Percentiles rank a stretch among this genome's conserved stretches.
phyloP scores from a whole-genome alignment of 371 early-diverging fungal species.

The Mortierella sp. region DNA sequence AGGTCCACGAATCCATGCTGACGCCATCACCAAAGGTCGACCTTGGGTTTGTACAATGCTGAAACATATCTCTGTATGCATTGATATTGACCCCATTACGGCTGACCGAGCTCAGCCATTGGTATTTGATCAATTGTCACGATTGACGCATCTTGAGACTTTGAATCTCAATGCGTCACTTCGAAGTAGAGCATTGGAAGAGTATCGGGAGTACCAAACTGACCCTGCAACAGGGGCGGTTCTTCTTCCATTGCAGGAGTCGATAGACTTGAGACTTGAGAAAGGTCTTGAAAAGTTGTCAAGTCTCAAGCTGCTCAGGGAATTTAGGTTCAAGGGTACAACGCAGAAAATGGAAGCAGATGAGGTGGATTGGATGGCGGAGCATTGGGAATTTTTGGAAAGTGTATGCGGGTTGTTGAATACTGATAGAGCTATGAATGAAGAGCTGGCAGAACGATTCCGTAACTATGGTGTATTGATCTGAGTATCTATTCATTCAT shows the following conservation, averaged over 20 bases:
- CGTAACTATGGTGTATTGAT: neutral
- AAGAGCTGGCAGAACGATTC: neutral
- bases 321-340: neutral
- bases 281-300: constrained; percentile 6
- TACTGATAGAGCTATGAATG: neutral
- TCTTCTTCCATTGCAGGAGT: neutral
- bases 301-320: neutral
- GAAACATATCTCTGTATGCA: neutral
- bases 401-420: neutral
- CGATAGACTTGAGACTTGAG: constrained; percentile 5
- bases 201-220: neutral
- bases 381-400: constrained; percentile 4
- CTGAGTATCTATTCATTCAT: neutral
- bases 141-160: constrained; percentile 1
- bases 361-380: constrained; percentile 5
- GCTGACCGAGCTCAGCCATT: neutral
- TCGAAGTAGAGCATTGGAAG: neutral
- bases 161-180: neutral
- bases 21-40: neutral
- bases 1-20: neutral
- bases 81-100: neutral
- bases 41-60: constrained; percentile 4
- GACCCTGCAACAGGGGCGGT: neutral
- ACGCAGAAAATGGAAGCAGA: neutral
- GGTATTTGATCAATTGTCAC: neutral